Base-by-base conservation (phyloP, 2,329 filamentous ascomycete genomes). In the Metarhizium humberi region DNA sequence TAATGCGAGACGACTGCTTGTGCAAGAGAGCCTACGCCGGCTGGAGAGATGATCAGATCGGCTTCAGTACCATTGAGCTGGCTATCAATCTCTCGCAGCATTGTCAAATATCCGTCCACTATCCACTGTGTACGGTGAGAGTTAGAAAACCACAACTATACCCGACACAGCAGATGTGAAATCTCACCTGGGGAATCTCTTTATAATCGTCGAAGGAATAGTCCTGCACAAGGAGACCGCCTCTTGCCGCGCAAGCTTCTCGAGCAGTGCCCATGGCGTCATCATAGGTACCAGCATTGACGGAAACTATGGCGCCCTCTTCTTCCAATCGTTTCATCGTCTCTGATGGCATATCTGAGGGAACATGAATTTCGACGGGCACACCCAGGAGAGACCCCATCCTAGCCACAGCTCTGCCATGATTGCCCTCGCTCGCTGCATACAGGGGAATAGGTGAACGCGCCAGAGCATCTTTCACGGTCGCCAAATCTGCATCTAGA, bases 341-440 rank as follows among this genome's bases (percentile, higher is more conserved):
- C 1, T 70, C 69, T 6, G 69, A 63, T 48, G 79, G 73, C 75
- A 90, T 81, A 29, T 73, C 75, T 0, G 63, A 63, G 0, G 87
- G 86, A 1, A 91, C 85, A 60, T 81, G 86, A 4, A 92, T 81
- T 16, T 73, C 71, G 0, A 77, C 77, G 0, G 71, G 63, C 0
- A 90, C 67, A 0, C 71, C 74, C 10, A 92, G 70, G 11, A 83
- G 74, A 45, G 69, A 72, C 0, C 79, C 85, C 81, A 92, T 89
- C 6, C 80, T 75, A 0, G 87, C 85, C 1, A 90, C 78, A 0
- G 89, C 88, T 2, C 87, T 75, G 0, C 89, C 88, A 74, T 88
- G 87, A 59, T 92, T 92, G 0, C 88, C 89, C 51, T 90, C 87
- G 0, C 86, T 90, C 2, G 84, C 84, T 0, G 87, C 82, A 45